Evolutionary conservation across 2,329 filamentous ascomycete genomes (phyloP), one percentile per base, ranked within the genome.

Genomic region (Leptoxyphium fumago): DNA sequence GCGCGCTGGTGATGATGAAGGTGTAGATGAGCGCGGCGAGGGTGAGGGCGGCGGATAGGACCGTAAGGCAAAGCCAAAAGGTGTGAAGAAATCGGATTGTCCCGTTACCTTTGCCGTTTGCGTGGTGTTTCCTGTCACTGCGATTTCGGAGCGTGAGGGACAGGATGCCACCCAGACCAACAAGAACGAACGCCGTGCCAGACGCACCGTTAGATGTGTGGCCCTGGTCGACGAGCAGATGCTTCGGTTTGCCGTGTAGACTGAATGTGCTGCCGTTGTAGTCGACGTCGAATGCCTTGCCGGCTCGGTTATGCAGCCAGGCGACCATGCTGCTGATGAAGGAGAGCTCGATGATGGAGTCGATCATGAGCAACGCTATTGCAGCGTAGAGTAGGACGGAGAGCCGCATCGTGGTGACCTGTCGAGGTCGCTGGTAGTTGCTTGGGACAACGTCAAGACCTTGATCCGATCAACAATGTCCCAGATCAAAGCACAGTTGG

Each of bases 181-280:
- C 45, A 7, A 56, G 45, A n/a, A 59, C 50, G 44, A 58, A 53
- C 7, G 50, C 55, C 15, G 55, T 57, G 15, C 56, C 55, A 5
- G 55, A 53, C 2, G 56, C 56, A 38, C 55, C 56, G 44, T 59
- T 59, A 44, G 47, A 47, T 29, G 55, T 53, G 39, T 59, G 56
- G 40, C 56, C 56, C 47, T 58, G 54, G 45, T 59, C 44, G 17
- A 52, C 43, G 15, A 57, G 49, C 2, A 56, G 48, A 18, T 62
- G 54, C 42, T 63, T 63, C 43, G 63, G 62, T 47, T 66, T 64
- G 50, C 66, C 66, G 38, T 59, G 60, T 39, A 69, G 61, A 4
- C 49, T 38, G 40, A 58, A 54, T 28, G 57, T 64, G 21, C 60
- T 39, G 39, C 18, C 38, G 29, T 49, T 43, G 36, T 50, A 49